Conservation (phyloP, 148 eudicot genomes). For the Rhododendron ovatum region DNA sequence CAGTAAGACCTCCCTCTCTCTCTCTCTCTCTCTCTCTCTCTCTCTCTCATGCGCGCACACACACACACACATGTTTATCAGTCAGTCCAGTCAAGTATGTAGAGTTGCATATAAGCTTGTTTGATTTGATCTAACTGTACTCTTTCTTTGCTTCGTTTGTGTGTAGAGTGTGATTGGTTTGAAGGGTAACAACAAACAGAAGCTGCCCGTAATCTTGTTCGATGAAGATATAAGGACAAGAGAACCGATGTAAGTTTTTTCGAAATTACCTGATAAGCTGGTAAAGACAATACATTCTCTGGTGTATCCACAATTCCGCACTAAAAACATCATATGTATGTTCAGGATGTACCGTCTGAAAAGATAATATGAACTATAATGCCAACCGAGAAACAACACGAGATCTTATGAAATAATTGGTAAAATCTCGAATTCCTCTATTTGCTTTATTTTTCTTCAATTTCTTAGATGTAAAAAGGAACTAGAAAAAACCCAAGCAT, state of each 20-base stretch:
- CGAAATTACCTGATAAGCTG: neutral
- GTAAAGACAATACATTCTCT: neutral
- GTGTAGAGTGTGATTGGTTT: constrained; percentile 11
- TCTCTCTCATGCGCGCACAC: neutral
- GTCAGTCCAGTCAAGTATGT: neutral
- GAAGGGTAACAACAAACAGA: constrained; percentile 19
- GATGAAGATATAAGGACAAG: constrained; percentile 7
- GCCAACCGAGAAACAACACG: neutral
- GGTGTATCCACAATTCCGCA: neutral
- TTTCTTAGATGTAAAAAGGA: neutral
- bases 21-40: constrained; percentile 1
- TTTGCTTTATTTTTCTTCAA: neutral
- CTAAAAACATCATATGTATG: neutral
- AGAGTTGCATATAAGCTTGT: neutral
- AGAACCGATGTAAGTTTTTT: constrained; percentile 8
- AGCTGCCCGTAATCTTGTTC: constrained; percentile 16
- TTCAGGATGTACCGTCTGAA: neutral
- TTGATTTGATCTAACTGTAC: neutral
- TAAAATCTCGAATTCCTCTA: neutral
- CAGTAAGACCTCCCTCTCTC: constrained; percentile 22
- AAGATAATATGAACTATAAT: neutral
- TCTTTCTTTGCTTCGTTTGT: neutral
- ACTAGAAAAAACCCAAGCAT: neutral
- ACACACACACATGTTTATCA: neutral
- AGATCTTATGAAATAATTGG: neutral